These are phyloP conservation scores for Fusarium longipes DNA, from an alignment of 2,329 filamentous ascomycete species.

Conservation along the genomic window DNA sequence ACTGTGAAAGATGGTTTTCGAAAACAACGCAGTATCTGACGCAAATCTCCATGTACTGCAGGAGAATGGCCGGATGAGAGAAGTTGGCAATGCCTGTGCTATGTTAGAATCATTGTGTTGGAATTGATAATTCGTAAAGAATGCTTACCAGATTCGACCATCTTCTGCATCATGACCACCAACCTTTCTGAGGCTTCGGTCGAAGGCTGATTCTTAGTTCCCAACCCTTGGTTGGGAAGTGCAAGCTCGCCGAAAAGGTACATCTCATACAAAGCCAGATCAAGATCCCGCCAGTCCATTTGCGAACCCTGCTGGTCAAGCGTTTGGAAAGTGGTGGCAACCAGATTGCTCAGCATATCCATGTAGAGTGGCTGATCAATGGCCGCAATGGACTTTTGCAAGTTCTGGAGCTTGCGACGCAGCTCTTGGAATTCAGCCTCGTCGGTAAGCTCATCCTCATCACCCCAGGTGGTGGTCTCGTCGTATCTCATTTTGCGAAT, in stretches of 20 bases:
- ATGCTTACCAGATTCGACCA: conserved; percentile 88
- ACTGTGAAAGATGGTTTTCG: conserved; percentile 77
- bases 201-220: conserved; percentile 84
- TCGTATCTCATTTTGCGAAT: conserved; percentile 98
- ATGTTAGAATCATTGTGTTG: conserved; percentile 24
- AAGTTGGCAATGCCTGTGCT: conserved; percentile 81
- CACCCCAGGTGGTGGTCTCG: conserved; percentile 91
- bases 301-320: conserved; percentile 77
- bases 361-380: conserved; percentile 91
- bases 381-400: conserved; percentile 92
- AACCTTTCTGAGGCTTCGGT: conserved; percentile 83
- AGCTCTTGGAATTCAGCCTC: conserved; percentile 98
- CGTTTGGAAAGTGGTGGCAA: conserved; percentile 87
- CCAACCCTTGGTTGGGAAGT: conserved; percentile 87
- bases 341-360: conserved; percentile 85
- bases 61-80: conserved; percentile 88
- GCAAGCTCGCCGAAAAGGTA: conserved; percentile 94
- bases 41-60: conserved; percentile 99
- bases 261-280: conserved; percentile 95
- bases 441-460: conserved; percentile 93
- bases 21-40: conserved; percentile 95
- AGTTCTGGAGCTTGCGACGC: conserved; percentile 85
- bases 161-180: conserved; percentile 91
- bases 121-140: neutral
- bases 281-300: conserved; percentile 94